phyloP scores from a whole-genome alignment of 768 basidiomycete species.

The Russula olivacea region DNA sequence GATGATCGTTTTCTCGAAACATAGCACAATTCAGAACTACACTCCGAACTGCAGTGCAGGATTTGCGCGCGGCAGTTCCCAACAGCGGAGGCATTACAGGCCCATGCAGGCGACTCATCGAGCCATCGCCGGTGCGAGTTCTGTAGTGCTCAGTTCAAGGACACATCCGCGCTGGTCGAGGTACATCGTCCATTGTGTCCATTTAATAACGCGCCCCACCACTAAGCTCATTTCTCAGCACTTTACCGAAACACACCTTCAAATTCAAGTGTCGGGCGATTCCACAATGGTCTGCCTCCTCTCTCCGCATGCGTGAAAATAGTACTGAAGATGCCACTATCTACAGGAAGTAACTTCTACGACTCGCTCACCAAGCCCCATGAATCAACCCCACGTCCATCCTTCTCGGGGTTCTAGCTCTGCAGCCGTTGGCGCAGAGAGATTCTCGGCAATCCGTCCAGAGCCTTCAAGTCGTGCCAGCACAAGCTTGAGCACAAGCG shows the following conservation, averaged over 20 bases:
- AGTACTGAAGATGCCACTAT: neutral
- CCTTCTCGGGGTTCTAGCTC: neutral
- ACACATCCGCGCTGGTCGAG: constrained; percentile 22
- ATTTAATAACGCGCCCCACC: neutral
- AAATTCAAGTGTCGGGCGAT: constrained; percentile 7
- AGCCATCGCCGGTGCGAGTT: constrained; percentile 23
- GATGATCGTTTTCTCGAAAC: neutral
- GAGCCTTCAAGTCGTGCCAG: constrained; percentile 8
- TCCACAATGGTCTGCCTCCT: constrained; percentile 1
- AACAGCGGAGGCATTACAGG: constrained; percentile 10
- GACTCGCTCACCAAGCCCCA: constrained; percentile 6
- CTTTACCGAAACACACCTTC: constrained; percentile 15
- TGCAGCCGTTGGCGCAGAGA: neutral
- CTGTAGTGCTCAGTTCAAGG: constrained; percentile 20
- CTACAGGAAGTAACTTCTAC: neutral
- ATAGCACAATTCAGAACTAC: constrained; percentile 18
- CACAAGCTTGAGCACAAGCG: constrained; percentile 4
- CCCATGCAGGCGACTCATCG: constrained; percentile 4
- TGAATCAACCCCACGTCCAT: neutral
- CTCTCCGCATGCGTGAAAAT: neutral
- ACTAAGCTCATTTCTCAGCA: constrained; percentile 12
- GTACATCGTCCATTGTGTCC: constrained; percentile 2
- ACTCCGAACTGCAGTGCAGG: constrained; percentile 13
- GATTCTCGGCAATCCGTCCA: neutral
- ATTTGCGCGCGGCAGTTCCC: constrained; percentile 16